Percentiles rank a stretch among this genome's conserved stretches.
These are phyloP conservation scores for Thyridium curvatum DNA, from an alignment of 2,329 filamentous ascomycete genomes.

Conservation along the genomic window DNA sequence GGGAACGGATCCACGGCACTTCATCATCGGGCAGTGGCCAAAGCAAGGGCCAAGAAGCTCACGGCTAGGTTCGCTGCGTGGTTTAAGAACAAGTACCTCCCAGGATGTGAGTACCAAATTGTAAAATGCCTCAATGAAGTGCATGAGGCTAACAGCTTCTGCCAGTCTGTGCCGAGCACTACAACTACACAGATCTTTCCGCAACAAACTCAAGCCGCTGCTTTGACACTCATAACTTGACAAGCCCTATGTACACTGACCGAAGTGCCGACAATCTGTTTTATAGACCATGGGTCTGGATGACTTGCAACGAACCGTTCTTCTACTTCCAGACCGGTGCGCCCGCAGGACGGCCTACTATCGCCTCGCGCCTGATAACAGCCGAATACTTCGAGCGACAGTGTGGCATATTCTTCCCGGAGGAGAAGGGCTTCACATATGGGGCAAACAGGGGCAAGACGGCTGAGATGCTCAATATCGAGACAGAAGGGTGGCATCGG, in stretches of 20 bases:
- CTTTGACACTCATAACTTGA: conserved; percentile 44
- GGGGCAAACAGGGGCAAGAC: conserved; percentile 37
- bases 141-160: not conserved
- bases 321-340: conserved; percentile 50
- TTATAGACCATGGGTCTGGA: conserved; percentile 53
- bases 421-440: conserved; percentile 40
- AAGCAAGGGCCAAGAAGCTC: conserved; percentile 48
- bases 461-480: conserved; percentile 40
- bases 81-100: conserved; percentile 37
- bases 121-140: not conserved
- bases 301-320: conserved; percentile 58
- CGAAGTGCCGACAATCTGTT: conserved; percentile 33
- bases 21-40: conserved; percentile 24
- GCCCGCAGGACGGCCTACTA: conserved; percentile 31
- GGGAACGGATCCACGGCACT: not conserved
- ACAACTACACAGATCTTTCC: conserved; percentile 37
- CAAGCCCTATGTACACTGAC: conserved; percentile 44
- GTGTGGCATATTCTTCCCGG: conserved; percentile 50
- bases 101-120: conserved; percentile 33
- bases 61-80: conserved; percentile 49
- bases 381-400: conserved; percentile 48
- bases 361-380: conserved; percentile 45
- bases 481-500: conserved; percentile 49
- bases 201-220: conserved; percentile 37
- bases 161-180: conserved; percentile 30